Conservation (phyloP, 305 asterid genomes). For the Fraxinus albicans region DNA sequence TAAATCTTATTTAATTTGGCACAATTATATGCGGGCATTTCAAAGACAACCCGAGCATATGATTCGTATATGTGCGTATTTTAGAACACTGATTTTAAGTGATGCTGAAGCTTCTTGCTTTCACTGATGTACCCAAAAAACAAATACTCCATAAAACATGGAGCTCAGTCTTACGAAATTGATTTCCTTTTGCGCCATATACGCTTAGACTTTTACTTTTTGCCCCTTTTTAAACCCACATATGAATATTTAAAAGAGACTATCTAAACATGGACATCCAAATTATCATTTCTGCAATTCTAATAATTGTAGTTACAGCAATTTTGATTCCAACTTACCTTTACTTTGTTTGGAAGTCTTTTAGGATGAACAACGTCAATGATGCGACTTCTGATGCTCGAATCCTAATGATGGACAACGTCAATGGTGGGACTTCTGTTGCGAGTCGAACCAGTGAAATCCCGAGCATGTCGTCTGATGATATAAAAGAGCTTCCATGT, state of each 20-base stretch:
- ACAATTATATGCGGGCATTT: too few species aligned
- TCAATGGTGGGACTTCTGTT: neutral
- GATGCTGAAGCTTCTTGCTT: too few species aligned
- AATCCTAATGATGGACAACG: neutral
- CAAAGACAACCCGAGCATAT: too few species aligned
- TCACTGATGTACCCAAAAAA: too few species aligned
- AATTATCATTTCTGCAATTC: constrained; percentile 30
- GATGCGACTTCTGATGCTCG: neutral
- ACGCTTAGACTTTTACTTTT: too few species aligned
- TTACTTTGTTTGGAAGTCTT: constrained; percentile 45
- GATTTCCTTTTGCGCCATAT: neutral
- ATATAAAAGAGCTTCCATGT: constrained; percentile 40
- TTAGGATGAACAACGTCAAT: constrained; percentile 15
- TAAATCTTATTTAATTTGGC: too few species aligned
- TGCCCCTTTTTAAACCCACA: neutral
- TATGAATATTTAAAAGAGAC: neutral
- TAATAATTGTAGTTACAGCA: constrained; percentile 31
- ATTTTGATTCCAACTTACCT: constrained; percentile 32
- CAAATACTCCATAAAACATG: too few species aligned
- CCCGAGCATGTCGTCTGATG: constrained; percentile 34
- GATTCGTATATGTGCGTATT: too few species aligned
- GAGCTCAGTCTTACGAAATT: neutral
- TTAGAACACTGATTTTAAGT: too few species aligned
- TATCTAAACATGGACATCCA: constrained; percentile 25
- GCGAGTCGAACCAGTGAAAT: constrained; percentile 4